Conservation (phyloP, 2,329 filamentous ascomycete species). For the Talaromyces albobiverticillius region DNA sequence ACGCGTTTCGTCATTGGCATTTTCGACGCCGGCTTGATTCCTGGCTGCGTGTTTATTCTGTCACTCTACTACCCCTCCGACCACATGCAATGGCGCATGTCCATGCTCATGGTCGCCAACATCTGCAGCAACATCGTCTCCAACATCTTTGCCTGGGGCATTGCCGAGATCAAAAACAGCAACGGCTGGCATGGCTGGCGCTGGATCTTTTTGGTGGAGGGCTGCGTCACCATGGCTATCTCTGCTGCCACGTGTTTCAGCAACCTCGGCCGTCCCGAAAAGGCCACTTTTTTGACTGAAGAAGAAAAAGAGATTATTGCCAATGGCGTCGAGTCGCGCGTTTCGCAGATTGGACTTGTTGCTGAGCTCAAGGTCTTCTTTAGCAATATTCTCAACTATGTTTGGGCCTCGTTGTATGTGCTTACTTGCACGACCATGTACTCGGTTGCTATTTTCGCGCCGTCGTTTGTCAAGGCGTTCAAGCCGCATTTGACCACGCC, state of each 20-base stretch:
- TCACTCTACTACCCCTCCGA: slow-evolving; percentile 6
- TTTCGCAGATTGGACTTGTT: neutral
- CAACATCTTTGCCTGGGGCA: slow-evolving; percentile 1
- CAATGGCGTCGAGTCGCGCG: neutral
- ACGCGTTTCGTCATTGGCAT: slow-evolving; percentile 5
- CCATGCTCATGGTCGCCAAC: slow-evolving; percentile 9
- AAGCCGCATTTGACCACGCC: neutral
- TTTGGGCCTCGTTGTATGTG: slow-evolving; percentile 3
- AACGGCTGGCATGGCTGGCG: slow-evolving; percentile 10
- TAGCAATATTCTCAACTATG: slow-evolving; percentile 1
- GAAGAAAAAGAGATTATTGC: slow-evolving; percentile 6
- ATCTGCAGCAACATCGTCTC: slow-evolving; percentile 5
- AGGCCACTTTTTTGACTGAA: neutral
- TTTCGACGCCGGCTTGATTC: slow-evolving; percentile 6
- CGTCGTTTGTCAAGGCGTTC: slow-evolving; percentile 6
- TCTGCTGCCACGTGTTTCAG: slow-evolving; percentile 1
- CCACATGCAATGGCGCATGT: slow-evolving; percentile 10
- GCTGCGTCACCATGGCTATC: slow-evolving; percentile 1
- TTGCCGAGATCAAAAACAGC: slow-evolving; percentile 1
- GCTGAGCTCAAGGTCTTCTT: slow-evolving; percentile 6
- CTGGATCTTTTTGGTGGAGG: slow-evolving; percentile 7
- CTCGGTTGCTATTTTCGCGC: slow-evolving; percentile 1
- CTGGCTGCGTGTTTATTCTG: slow-evolving; percentile 2
- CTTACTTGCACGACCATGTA: slow-evolving; percentile 5
- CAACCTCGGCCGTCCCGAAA: slow-evolving; percentile 1